Conservation (phyloP, 805 yeast genomes). For the Kuraishia hungarica region DNA sequence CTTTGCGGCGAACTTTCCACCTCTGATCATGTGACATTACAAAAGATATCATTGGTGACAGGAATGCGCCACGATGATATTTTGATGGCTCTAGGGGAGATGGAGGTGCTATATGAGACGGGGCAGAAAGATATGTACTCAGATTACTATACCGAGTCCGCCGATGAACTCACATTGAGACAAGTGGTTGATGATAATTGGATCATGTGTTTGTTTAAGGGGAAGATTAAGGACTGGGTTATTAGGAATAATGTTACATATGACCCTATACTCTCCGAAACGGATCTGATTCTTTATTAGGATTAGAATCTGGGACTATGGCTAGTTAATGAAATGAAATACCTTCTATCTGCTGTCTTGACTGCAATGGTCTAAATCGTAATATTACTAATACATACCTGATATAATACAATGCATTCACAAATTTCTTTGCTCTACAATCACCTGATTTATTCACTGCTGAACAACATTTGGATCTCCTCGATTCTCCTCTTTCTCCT, state of each 20-base stretch:
- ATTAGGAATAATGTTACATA: slow-evolving; percentile 13
- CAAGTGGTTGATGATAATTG: slow-evolving; percentile 16
- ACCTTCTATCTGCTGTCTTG: no score
- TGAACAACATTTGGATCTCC: slow-evolving; percentile 59
- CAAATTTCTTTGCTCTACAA: not conserved
- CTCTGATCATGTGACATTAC: slow-evolving; percentile 28
- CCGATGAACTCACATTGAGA: slow-evolving; percentile 10
- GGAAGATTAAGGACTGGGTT: slow-evolving; percentile 19
- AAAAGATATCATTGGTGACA: slow-evolving; percentile 43
- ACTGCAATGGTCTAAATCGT: no score
- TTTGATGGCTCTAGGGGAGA: slow-evolving; percentile 45
- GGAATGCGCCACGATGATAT: slow-evolving; percentile 62
- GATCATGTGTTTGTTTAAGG: slow-evolving; percentile 14
- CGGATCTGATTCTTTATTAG: slow-evolving; percentile 19
- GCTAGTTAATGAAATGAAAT: no score
- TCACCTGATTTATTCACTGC: not conserved
- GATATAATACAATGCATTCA: no score
- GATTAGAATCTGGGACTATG: no score
- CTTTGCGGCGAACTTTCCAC: slow-evolving; percentile 29
- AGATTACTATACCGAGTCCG: slow-evolving; percentile 18
- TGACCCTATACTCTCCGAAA: slow-evolving; percentile 9
- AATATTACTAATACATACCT: not conserved
- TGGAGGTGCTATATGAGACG: slow-evolving; percentile 32
- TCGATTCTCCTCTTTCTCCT: slow-evolving; percentile 61
- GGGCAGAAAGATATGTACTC: slow-evolving; percentile 15